phyloP scores from a whole-genome alignment of 179 eudicot genomes.

The Vitellaria paradoxa region DNA sequence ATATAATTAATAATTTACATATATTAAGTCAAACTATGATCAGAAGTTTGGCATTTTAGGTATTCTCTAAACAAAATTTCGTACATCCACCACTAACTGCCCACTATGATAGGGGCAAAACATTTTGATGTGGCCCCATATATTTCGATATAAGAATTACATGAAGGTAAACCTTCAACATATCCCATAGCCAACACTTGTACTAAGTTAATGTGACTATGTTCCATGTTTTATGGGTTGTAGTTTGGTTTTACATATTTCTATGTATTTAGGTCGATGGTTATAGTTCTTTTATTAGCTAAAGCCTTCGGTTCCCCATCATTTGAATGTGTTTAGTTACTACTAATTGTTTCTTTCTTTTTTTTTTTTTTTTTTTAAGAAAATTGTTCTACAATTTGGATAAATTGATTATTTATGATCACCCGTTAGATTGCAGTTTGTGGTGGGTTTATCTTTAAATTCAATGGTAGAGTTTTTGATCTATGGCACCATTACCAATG shows the following conservation, averaged over 20 bases:
- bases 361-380: slow-evolving; percentile 45
- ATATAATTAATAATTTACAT: no score
- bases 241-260: neutral
- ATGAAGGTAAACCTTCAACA: no score
- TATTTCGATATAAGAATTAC: no score
- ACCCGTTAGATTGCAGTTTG: slow-evolving; percentile 58
- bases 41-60: no score
- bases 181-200: no score
- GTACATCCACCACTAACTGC: no score
- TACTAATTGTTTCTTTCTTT: neutral
- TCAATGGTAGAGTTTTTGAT: neutral
- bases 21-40: no score
- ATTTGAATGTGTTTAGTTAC: slow-evolving; percentile 1
- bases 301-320: neutral
- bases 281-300: neutral
- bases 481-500: neutral
- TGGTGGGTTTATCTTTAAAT: slow-evolving; percentile 59
- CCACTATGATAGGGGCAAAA: no score
- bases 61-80: no score
- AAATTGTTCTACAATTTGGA: slow-evolving; percentile 70
- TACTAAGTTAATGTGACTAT: no score
- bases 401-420: slow-evolving; percentile 64
- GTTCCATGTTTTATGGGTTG: neutral
- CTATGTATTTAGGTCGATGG: neutral
- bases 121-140: no score